These are phyloP conservation scores for Aspergillus carbonarius DNA, from an alignment of 2,329 filamentous ascomycete species.

Conservation along the genomic window DNA sequence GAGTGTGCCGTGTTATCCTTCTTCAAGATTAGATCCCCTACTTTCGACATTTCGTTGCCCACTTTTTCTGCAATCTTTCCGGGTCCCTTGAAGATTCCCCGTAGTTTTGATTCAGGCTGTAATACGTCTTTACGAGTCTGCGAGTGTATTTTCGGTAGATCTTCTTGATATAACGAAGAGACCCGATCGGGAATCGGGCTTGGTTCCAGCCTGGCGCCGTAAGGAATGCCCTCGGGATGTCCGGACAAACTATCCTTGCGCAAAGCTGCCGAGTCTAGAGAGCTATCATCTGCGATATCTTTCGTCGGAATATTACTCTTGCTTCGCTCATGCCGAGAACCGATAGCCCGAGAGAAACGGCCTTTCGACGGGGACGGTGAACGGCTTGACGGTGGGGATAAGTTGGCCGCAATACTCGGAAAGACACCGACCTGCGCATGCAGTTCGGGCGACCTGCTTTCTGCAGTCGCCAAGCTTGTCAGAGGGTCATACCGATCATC, in stretches of 20 bases:
- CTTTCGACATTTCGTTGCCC: conserved; percentile 61
- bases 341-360: conserved; percentile 46
- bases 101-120: conserved; percentile 59
- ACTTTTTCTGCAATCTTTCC: conserved; percentile 72
- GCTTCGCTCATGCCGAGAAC: conserved; percentile 39
- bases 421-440: conserved; percentile 47
- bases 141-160: conserved; percentile 18
- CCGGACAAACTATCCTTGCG: conserved; percentile 17
- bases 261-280: conserved; percentile 17
- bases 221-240: conserved; percentile 17
- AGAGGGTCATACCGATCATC: conserved; percentile 32
- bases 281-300: conserved; percentile 31
- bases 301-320: conserved; percentile 41
- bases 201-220: conserved; percentile 23
- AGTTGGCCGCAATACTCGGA: conserved; percentile 60
- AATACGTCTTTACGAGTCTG: conserved; percentile 28
- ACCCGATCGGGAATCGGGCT: conserved; percentile 29
- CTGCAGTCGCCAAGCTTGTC: conserved; percentile 45
- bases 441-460: conserved; percentile 45
- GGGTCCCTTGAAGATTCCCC: conserved; percentile 72
- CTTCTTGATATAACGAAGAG: conserved; percentile 26
- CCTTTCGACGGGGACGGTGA: conserved; percentile 64
- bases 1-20: conserved; percentile 52
- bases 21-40: conserved; percentile 61
- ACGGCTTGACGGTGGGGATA: conserved; percentile 64